Base-by-base conservation (phyloP, 75 land plant species). In the Chamaecyparis obtusa region DNA sequence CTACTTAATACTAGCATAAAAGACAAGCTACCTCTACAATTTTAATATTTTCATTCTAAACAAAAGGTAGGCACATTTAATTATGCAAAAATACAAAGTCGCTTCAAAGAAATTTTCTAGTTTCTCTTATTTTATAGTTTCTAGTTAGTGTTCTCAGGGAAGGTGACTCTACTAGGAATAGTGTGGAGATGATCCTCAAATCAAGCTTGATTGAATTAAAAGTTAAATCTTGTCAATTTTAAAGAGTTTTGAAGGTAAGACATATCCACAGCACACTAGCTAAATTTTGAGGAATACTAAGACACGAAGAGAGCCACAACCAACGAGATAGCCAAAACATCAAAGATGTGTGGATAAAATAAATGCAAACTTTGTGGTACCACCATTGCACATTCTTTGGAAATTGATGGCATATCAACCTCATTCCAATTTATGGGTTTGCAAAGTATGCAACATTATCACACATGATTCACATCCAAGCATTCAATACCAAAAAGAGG, bases 121-220 rank as follows among this genome's bases (percentile, higher is more conserved):
- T n/a, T n/a, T n/a, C n/a, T n/a, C n/a, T n/a, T n/a, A n/a, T n/a
- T n/a, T n/a, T n/a, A n/a, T n/a, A n/a, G n/a, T n/a, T n/a, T n/a
- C n/a, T n/a, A n/a, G n/a, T 96, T 43, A 86, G 86, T 7, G 93
- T 91, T 87, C 92, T 95, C 24, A 88, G 88, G 54, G 92, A 86
- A 85, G 95, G 95, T 14, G 94, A 96, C 79, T 92, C 94, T 13
- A 94, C 97, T 1, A 67, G 94, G 21, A 93, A 91, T 46, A 93
- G 94, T 72, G 96, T 96, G 86, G 95, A 96, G 92, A 91, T 95
- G 71, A 96, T 96, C 84, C 93, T 96, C 92, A 87, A 87, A 81
- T 91, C 97, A 27, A 93, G 97, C 86, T 96, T 96, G 97, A 82
- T 88, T 14, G 71, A 86, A 71, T 41, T 90, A 24, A 93, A 92